Conservation (phyloP, 805 yeast species). For the Candida dendrica region DNA sequence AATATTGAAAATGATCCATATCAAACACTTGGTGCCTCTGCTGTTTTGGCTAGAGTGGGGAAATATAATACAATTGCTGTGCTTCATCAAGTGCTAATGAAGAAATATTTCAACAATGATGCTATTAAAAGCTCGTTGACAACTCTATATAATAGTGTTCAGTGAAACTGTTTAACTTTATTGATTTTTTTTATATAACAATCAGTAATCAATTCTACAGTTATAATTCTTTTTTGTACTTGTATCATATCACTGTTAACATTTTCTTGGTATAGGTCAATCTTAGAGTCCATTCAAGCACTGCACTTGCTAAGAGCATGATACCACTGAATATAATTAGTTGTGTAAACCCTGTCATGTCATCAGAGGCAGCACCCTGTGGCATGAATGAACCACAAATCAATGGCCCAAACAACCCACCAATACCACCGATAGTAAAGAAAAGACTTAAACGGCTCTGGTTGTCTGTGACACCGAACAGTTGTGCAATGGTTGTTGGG, state of each 20-base stretch:
- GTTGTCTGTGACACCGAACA: slow-evolving; percentile 25
- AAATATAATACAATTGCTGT: no score
- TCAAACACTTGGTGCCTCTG: no score
- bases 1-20: no score
- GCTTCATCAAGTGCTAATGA: no score
- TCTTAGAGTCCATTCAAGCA: not conserved
- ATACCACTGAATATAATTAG: slow-evolving; percentile 26
- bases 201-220: no score
- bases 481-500: slow-evolving; percentile 27
- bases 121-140: no score
- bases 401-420: slow-evolving; percentile 27
- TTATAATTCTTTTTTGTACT: no score
- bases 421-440: slow-evolving; percentile 22
- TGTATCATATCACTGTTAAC: not conserved
- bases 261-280: not conserved
- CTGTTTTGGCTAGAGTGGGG: no score
- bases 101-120: no score
- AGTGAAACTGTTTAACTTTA: no score
- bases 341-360: slow-evolving; percentile 20
- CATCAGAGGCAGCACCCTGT: slow-evolving; percentile 4
- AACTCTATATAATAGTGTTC: no score
- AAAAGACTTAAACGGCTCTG: slow-evolving; percentile 24
- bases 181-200: no score
- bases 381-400: slow-evolving; percentile 29
- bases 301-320: slow-evolving; percentile 14